A percentile compares a stretch with the other conserved stretches of the same genome.
Conservation (phyloP, 2,329 filamentous ascomycete genomes). For the Davidsoniella neocaledoniae region DNA sequence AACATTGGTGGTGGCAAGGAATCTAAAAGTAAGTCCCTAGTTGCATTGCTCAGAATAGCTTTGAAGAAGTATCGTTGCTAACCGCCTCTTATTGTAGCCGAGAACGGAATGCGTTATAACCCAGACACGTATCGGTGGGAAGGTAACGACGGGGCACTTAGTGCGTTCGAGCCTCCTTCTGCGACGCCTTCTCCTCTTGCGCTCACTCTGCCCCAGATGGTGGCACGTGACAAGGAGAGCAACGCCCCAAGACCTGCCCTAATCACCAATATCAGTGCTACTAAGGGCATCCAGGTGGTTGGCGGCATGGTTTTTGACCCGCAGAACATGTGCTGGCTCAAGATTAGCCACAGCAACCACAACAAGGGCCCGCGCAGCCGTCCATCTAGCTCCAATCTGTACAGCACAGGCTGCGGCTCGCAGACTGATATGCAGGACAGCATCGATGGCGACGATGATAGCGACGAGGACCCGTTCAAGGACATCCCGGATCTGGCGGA, state of each 20-base stretch:
- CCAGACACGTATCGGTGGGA: conserved; percentile 79
- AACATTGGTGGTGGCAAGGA: conserved; percentile 60
- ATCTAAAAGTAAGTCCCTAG: conserved; percentile 45
- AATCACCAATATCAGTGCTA: conserved; percentile 75
- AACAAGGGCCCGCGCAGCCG: conserved; percentile 16
- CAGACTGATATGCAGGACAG: conserved; percentile 35
- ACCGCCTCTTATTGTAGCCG: conserved; percentile 30
- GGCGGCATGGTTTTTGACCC: conserved; percentile 99
- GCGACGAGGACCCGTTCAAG: conserved; percentile 87
- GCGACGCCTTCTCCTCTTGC: conserved; percentile 33
- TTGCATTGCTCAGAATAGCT: neutral
- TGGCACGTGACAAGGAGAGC: conserved; percentile 37
- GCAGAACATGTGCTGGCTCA: conserved; percentile 94
- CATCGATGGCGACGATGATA: conserved; percentile 53
- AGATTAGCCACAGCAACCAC: conserved; percentile 36
- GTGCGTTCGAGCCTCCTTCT: conserved; percentile 54
- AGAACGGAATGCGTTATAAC: conserved; percentile 96
- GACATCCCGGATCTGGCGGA: conserved; percentile 89
- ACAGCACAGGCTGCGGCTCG: conserved; percentile 8
- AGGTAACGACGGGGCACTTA: conserved; percentile 77
- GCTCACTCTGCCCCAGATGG: conserved; percentile 26
- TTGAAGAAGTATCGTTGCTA: too few relatives aligned
- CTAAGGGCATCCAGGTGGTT: conserved; percentile 80
- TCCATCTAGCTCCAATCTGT: conserved; percentile 9
- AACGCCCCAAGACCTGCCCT: conserved; percentile 48